Evolutionary conservation across 495 filamentous ascomycete species (phyloP).

Genomic region (Aspergillus indologenus): DNA sequence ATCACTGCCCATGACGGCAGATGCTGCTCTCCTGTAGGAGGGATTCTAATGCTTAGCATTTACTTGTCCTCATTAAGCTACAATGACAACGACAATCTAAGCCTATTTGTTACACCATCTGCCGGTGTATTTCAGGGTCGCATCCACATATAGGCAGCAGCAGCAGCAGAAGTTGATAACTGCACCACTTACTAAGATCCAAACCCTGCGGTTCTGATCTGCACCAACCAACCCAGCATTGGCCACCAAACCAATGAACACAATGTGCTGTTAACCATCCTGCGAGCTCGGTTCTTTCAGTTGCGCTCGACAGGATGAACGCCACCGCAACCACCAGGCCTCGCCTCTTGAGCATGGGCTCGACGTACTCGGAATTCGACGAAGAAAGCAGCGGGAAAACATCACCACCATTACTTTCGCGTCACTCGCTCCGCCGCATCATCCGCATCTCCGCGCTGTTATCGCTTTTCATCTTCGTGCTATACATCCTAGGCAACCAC

Average conservation of each 20-base stretch:
- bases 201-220: not conserved
- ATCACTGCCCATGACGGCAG: not conserved
- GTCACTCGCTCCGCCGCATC: not conserved
- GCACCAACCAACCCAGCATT: not conserved
- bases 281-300: too few species aligned
- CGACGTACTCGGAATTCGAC: not conserved
- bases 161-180: not conserved
- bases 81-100: not conserved
- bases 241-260: not conserved
- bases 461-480: not conserved
- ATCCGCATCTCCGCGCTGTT: slow-evolving; percentile 10
- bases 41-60: not conserved
- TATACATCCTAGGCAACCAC: slow-evolving; percentile 4
- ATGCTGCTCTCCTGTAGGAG: not conserved
- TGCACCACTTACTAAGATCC: not conserved
- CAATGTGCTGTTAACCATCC: not conserved
- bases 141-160: not conserved
- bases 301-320: not conserved
- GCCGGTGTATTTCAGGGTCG: not conserved
- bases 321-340: not conserved
- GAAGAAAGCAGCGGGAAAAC: not conserved
- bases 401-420: not conserved
- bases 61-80: not conserved
- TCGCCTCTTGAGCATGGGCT: not conserved
- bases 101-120: not conserved